phyloP scores from a whole-genome alignment of 768 basidiomycete genomes.

The Pisolithus microcarpus region DNA sequence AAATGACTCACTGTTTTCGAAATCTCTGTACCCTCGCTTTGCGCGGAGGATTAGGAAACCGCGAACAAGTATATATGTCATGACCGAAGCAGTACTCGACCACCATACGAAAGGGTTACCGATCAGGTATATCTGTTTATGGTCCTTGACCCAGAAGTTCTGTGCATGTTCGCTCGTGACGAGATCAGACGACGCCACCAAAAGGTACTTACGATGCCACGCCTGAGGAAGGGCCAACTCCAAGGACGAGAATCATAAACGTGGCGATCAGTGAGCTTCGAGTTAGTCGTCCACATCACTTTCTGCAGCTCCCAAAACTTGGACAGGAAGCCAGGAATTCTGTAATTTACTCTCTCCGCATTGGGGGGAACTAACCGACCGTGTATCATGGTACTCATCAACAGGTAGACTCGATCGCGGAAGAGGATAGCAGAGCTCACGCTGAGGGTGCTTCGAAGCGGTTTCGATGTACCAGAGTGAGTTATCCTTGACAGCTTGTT shows the following conservation, averaged over 20 bases:
- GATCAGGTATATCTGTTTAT: conserved; percentile 89
- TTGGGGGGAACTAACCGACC: conserved; percentile 50
- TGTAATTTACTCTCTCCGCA: conserved; percentile 84
- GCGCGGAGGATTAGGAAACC: conserved; percentile 80
- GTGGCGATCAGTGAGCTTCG: conserved; percentile 91
- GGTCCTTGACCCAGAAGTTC: conserved; percentile 99
- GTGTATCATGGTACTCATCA: neutral
- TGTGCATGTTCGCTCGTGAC: conserved; percentile 23
- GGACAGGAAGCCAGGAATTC: conserved; percentile 76
- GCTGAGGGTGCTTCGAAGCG: conserved; percentile 51
- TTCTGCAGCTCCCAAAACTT: conserved; percentile 90
- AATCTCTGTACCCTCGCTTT: conserved; percentile 87
- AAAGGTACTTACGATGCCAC: conserved; percentile 75
- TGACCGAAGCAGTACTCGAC: conserved; percentile 65
- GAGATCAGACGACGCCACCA: neutral
- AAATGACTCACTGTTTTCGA: conserved; percentile 70
- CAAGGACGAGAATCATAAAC: conserved; percentile 91
- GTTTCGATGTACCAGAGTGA: conserved; percentile 96
- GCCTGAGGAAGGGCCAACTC: conserved; percentile 82
- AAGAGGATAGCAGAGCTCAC: conserved; percentile 23
- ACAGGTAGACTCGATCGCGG: neutral
- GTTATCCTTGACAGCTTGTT: conserved; percentile 85
- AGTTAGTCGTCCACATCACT: conserved; percentile 98
- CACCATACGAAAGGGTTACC: conserved; percentile 97
- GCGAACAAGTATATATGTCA: conserved; percentile 59